Conservation (phyloP, 495 filamentous ascomycete species). For the Talaromyces proteolyticus region DNA sequence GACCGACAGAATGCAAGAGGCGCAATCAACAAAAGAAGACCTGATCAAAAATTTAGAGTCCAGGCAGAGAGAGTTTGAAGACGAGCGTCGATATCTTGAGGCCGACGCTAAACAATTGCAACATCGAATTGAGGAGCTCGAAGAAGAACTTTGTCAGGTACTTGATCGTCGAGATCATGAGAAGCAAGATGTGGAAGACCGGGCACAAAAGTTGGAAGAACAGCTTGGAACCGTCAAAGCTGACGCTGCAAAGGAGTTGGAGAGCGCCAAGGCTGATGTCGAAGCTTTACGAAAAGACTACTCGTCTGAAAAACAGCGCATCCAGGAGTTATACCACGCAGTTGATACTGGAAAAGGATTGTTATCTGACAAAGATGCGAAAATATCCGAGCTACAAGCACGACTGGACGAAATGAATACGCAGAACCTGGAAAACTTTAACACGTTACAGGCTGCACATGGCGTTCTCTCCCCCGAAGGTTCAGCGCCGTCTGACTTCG, state of each 20-base stretch:
- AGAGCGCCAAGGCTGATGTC: slow-evolving; percentile 49
- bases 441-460: slow-evolving; percentile 57
- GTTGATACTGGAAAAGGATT: slow-evolving; percentile 47
- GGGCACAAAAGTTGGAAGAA: slow-evolving; percentile 58
- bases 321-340: slow-evolving; percentile 46
- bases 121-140: slow-evolving; percentile 72
- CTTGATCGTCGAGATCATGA: slow-evolving; percentile 80
- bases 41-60: slow-evolving; percentile 92
- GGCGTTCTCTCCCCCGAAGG: slow-evolving; percentile 52
- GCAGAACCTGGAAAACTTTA: slow-evolving; percentile 43
- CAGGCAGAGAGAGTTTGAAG: slow-evolving; percentile 78
- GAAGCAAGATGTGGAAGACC: slow-evolving; percentile 60
- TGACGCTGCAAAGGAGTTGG: slow-evolving; percentile 49
- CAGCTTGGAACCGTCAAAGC: slow-evolving; percentile 60
- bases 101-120: slow-evolving; percentile 70
- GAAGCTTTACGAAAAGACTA: slow-evolving; percentile 51
- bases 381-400: slow-evolving; percentile 43
- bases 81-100: slow-evolving; percentile 75
- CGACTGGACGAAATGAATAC: slow-evolving; percentile 39
- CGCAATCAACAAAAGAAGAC: slow-evolving; percentile 86
- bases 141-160: slow-evolving; percentile 83
- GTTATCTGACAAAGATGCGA: slow-evolving; percentile 34
- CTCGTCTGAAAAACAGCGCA: slow-evolving; percentile 46
- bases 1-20: slow-evolving; percentile 67
- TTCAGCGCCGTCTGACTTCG: slow-evolving; percentile 49